Base-by-base conservation (phyloP, 2,329 filamentous ascomycete species). In the Colletotrichum aenigma region DNA sequence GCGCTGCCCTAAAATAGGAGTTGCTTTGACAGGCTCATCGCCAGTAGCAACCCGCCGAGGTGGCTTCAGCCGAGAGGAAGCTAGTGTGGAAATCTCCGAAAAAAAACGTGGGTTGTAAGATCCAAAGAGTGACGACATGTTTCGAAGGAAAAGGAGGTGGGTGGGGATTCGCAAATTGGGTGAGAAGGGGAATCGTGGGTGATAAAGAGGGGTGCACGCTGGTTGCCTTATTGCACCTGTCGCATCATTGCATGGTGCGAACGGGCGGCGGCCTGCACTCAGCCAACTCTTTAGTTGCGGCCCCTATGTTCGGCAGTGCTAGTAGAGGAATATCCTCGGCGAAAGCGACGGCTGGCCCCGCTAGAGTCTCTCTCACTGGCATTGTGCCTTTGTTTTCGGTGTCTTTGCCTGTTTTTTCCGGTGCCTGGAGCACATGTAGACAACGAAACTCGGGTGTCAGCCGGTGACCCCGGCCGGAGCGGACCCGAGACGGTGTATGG, bases 21-120 rank as follows among this genome's bases (percentile, higher is more conserved):
- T 26, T 62, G 69, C 69, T 72, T 68, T 72, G 73, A 72, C 73
- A 56, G 30, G 30, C 28, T 21, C 36, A 56, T 72, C 56, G 56
- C 38, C 38, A 43, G 28, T 26, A 21, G 69, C 69, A 66, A 67
- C 69, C 32, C 38, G 62, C 43, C 24, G n/a, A 12, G 7, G 73
- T 56, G 68, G 62, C 72, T 62, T 66, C 18, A 24, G 36, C 60
- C 28, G 16, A 26, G 52, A 18, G n/a, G 56, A n/a, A 21, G 18
- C 36, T 66, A 34, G 8, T 13, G 61, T 26, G 18, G 56, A 43
- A 64, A 62, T 67, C 70, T 66, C 73, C 62, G 55, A 48, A 7
- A 55, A 7, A 55, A 21, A 70, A 52, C 28, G 62, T 56, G 69
- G 72, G 26, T 56, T 62, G 38, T n/a, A 24, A 60, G 12, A 68